Base-by-base conservation (phyloP, 1,284 basidiomycete genomes). In the Puccinia novopanici region DNA sequence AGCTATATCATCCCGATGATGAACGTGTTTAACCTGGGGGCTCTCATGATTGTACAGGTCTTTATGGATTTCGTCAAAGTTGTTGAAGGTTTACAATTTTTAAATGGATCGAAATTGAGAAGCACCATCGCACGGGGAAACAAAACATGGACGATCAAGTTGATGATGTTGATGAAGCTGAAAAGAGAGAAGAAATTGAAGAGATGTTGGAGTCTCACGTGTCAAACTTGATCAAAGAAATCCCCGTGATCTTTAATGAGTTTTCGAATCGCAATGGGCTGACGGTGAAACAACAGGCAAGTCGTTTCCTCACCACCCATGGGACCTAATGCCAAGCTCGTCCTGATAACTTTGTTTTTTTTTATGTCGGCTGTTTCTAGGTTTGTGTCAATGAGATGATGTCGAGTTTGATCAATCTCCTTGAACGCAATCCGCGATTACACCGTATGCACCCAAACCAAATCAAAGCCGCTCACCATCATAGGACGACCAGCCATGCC, bases 331-430 rank as follows among this genome's bases (percentile, higher is more conserved):
- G 17, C 12, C 34, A 19, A 22, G 24, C 54, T 61, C 30, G 8
- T 30, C 24, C 27, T 57, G 13, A 27, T 42, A 19, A 76, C 22
- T 27, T 63, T 67, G 22, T 48, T 50, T 59, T 30, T 54, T n/a
- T 67, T 45, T 30, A 9, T 63, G 48, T 55, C 17, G 1, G 17
- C 27, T 50, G 8, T 27, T n/a, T 6, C 15, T 50, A 80, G 78
- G 70, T 74, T 67, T 80, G 78, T 52, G 54, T 80, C 48, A 80
- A 68, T 80, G 78, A 80, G 52, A 80, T 80, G 78, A 80, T 80
- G 70, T 80, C 78, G 8, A 74, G 52, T 48, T 74, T 80, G 48
- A 74, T 59, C 9, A 72, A 80, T 27, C 37, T 55, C 34, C 40
- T 72, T 45, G 24, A 72, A 72, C 52, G 30, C 27, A 70, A 70